Evolutionary conservation across 1,284 basidiomycete species (phyloP).

Genomic region (Schizophyllum amplum): DNA sequence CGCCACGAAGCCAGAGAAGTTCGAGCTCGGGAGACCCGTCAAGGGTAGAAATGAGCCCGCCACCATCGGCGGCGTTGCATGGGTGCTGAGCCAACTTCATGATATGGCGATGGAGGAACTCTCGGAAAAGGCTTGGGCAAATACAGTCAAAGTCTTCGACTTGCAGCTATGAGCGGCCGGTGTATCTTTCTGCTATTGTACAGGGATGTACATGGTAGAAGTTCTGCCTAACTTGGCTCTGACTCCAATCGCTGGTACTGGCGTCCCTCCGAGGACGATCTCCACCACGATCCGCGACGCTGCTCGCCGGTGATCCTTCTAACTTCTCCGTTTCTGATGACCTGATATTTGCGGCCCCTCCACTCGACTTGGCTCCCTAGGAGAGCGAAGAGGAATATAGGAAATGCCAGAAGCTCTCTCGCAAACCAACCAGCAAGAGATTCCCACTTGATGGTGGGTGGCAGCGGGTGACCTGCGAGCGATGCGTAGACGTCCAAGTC

Average conservation of each 20-base stretch:
- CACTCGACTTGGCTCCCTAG: slow-evolving; percentile 75
- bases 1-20: slow-evolving; percentile 62
- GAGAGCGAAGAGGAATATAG: slow-evolving; percentile 79
- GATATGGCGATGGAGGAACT: slow-evolving; percentile 52
- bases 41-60: slow-evolving; percentile 83
- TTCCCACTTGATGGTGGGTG: slow-evolving; percentile 35
- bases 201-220: background rate
- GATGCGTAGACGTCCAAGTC: slow-evolving; percentile 72
- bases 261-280: background rate
- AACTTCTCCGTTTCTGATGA: slow-evolving; percentile 61
- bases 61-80: slow-evolving; percentile 69
- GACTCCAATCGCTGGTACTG: background rate
- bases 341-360: slow-evolving; percentile 66
- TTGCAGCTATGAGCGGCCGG: slow-evolving; percentile 21
- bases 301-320: slow-evolving; percentile 10
- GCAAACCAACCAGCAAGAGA: slow-evolving; percentile 75
- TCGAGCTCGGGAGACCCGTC: slow-evolving; percentile 53
- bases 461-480: slow-evolving; percentile 61
- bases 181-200: background rate
- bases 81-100: slow-evolving; percentile 60
- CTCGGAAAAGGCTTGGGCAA: slow-evolving; percentile 54
- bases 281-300: background rate
- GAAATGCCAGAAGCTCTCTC: slow-evolving; percentile 75
- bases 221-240: background rate
- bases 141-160: slow-evolving; percentile 58